These are phyloP conservation scores for Geosmithia putterillii DNA, from an alignment of 2,329 filamentous ascomycete genomes.

Conservation along the genomic window DNA sequence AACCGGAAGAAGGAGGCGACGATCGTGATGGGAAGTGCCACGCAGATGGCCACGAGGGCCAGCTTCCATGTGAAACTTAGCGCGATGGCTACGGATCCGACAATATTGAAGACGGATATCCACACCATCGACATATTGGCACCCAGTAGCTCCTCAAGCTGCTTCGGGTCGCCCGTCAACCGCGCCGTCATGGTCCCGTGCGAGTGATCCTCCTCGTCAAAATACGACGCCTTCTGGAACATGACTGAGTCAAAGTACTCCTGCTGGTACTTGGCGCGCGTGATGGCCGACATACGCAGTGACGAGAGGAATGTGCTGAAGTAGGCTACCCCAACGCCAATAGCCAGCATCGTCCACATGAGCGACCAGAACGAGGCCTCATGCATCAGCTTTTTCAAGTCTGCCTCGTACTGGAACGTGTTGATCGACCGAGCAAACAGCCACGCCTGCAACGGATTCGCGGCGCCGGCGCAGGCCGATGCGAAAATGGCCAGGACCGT, in stretches of 20 bases:
- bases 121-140: conserved; percentile 50
- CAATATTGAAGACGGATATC: conserved; percentile 51
- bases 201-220: conserved; percentile 47
- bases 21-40: conserved; percentile 40
- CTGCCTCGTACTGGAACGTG: conserved; percentile 27
- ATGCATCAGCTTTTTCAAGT: conserved; percentile 16
- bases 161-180: conserved; percentile 42
- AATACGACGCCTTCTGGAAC: conserved; percentile 45
- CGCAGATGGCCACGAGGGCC: conserved; percentile 52
- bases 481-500: conserved; percentile 37
- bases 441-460: conserved; percentile 37
- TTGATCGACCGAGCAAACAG: conserved; percentile 41
- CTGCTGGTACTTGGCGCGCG: conserved; percentile 42
- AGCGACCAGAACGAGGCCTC: conserved; percentile 49
- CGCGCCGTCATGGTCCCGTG: conserved; percentile 47
- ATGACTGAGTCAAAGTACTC: conserved; percentile 51
- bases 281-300: conserved; percentile 31
- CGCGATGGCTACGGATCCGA: conserved; percentile 52
- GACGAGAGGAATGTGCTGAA: conserved; percentile 25
- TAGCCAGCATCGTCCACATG: conserved; percentile 51
- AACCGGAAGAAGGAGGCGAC: conserved; percentile 36
- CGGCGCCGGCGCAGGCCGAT: conserved; percentile 26
- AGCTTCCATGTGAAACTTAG: conserved; percentile 71
- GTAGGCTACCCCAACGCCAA: conserved; percentile 39
- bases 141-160: conserved; percentile 50